Base-by-base conservation (phyloP, 495 filamentous ascomycete genomes). In the Lasiosphaeria miniovina region DNA sequence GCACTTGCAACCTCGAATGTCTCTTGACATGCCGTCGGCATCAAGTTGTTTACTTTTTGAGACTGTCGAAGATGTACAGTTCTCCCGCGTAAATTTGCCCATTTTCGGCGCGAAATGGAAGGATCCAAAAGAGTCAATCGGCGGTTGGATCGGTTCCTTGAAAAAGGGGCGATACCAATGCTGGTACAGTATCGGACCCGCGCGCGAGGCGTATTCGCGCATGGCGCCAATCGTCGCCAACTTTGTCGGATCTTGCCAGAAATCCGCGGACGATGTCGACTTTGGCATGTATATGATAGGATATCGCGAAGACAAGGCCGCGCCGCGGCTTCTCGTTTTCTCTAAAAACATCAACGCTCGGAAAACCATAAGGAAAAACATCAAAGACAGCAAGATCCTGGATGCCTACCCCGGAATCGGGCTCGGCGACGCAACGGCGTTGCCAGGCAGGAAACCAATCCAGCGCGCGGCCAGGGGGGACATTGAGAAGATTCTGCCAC, bases 321-420 rank as follows among this genome's bases (percentile, higher is more conserved):
- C 17, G 31, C 50, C 50, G n/a, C 31, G 15, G 9, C 6, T 52
- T n/a, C 4, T 52, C 15, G 15, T 52, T n/a, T 35, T n/a, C 50
- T 52, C 50, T 6, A 32, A 12, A 6, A 31, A 52, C 24, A 36
- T 32, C 9, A 35, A 31, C n/a, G 6, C 32, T 9, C 50, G 50
- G 31, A 35, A 52, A 36, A 17, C 8, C 8, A 49, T 49, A 9
- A 49, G 48, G 15, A 9, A 49, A 49, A 49, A n/a, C 3, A 24
- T 49, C 48, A 49, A 49, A 17, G 31, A 49, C 12, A 49, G 48
- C 48, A 49, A 49, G 48, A 49, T 49, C 14, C 17, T 49, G 17
- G 48, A 49, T 17, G 31, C 3, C 8, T 49, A 49, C 15, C 48
- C 48, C 31, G 48, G 48, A 8, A n/a, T 49, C 4, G 48, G 48